A percentile compares a stretch with the other conserved stretches of the same genome.
These are phyloP conservation scores for Fusarium palustre DNA, from an alignment of 2,329 filamentous ascomycete species.

Conservation along the genomic window DNA sequence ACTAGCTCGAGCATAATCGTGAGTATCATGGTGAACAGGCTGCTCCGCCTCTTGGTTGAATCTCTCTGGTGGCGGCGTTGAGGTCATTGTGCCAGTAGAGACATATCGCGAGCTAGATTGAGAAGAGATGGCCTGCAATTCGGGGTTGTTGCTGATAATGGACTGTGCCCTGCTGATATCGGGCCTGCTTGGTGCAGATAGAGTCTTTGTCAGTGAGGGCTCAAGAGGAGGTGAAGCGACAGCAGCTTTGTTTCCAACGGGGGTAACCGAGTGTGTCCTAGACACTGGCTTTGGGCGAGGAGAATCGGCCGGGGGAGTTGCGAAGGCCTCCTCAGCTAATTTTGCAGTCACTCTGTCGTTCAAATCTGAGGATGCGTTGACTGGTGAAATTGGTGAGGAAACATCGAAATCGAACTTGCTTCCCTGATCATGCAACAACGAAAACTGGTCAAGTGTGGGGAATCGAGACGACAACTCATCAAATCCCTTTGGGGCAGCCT, in stretches of 20 bases:
- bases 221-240: slow-evolving; percentile 46
- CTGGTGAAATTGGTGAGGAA: slow-evolving; percentile 60
- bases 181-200: slow-evolving; percentile 57
- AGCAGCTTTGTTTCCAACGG: slow-evolving; percentile 41
- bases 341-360: slow-evolving; percentile 78
- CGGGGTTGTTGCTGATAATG: slow-evolving; percentile 72
- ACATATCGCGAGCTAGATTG: slow-evolving; percentile 58
- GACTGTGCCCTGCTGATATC: slow-evolving; percentile 71
- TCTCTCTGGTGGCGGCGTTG: slow-evolving; percentile 64
- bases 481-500: slow-evolving; percentile 59
- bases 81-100: slow-evolving; percentile 83
- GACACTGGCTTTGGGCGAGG: slow-evolving; percentile 38
- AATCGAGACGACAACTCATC: slow-evolving; percentile 90
- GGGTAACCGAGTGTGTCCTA: slow-evolving; percentile 50
- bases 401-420: slow-evolving; percentile 85
- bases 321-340: slow-evolving; percentile 87
- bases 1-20: slow-evolving; percentile 45
- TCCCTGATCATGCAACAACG: slow-evolving; percentile 85
- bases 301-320: slow-evolving; percentile 53
- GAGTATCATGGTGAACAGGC: slow-evolving; percentile 34
- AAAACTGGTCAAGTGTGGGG: slow-evolving; percentile 92
- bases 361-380: slow-evolving; percentile 60
- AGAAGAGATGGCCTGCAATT: slow-evolving; percentile 68
- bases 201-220: slow-evolving; percentile 53
- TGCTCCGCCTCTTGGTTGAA: slow-evolving; percentile 33